Base-by-base conservation (phyloP, 345 rosid species). In the Hypericum perforatum region DNA sequence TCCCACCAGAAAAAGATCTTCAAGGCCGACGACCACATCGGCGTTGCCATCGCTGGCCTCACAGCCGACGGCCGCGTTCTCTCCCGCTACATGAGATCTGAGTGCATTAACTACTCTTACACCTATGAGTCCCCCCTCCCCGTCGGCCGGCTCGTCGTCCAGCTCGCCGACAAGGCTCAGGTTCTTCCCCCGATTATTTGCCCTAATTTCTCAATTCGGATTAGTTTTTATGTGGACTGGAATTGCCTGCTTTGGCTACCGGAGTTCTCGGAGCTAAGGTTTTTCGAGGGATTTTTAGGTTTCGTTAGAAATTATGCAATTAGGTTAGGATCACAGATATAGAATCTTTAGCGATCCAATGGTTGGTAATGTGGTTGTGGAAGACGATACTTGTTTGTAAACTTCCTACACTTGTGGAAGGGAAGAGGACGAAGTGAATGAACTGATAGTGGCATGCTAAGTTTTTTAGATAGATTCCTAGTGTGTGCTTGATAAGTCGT, bases 1-100 rank as follows among this genome's bases (percentile, higher is more conserved):
- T 94, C 99, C 22, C 95, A 94, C 67, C 99, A 84, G 81, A 85
- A 74, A 79, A 94, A 94, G 87, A 89, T 94, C 78, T 94, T 94
- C 63, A 94, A 86, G 69, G 97, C 89, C 41, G 97, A 94, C 55
- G 97, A 94, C 71, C 97, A 94, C 64, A 89, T 94, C 42, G 99
- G 99, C 45, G 85, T 94, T 50, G 94, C 97, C 39, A 94, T 94
- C 49, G 91, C 97, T 32, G 99, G 97, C 9, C 95, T 89, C 53
- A 89, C 97, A 36, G 97, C 99, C 32, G 97, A 89, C 67, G 97
- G 99, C 5, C 94, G 98, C 38, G 98, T 92, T 42, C 81, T 92
- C 14, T 88, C 97, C 11, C 90, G 97, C 9, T 92, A 85, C 58
- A 85, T 92, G 98, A 81, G 98, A 49, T 78, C 94, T 46, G 98